Evolutionary conservation across 441 rosid genomes (phyloP), one percentile per base, ranked within the genome.

Genomic region (Croton setiger): DNA sequence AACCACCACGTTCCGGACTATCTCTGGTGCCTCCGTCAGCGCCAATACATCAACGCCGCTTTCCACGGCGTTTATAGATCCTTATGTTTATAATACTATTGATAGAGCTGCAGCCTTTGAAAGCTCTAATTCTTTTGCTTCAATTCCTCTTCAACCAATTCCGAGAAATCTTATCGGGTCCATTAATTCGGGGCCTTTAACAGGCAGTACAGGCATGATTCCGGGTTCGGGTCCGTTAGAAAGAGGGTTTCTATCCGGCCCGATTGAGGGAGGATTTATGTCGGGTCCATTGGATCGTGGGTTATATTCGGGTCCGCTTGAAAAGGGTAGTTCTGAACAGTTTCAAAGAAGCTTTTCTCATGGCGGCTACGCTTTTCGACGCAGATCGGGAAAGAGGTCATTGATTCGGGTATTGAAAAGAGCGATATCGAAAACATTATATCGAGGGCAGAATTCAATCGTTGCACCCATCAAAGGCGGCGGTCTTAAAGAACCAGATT

Each of bases 161-260:
- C 86, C 86, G 3, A 72, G 79, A 59, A 67, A 61, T 31, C 67
- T 67, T 13, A 9, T 74, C 67, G 75, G 90, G 78, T 59, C 88
- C 74, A 58, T 72, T 74, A 77, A 82, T 66, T 85, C 89, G 52
- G 78, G 71, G 15, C 78, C 67, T 33, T 55, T 74, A 21, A 33
- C 48, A 2, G 73, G 66, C 10, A 63, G 47, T 49, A 15, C 45
- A 48, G 71, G 39, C 13, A 51, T 51, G 55, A 1, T 55, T 5
- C 79, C 82, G 18, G 76, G 82, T 20, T 82, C 84, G 1, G 93
- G 88, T 72, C 90, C 93, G 1, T 15, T 88, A 27, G 95, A 90
- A 53, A 81, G 92, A 35, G 96, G 95, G 20, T 90, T 90, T 48
- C 57, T 88, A 52, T 92, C 98, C 17, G 98, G 96, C 73, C 97